Base-by-base conservation (phyloP, 495 filamentous ascomycete species). In the Hypomontagnella monticulosa region DNA sequence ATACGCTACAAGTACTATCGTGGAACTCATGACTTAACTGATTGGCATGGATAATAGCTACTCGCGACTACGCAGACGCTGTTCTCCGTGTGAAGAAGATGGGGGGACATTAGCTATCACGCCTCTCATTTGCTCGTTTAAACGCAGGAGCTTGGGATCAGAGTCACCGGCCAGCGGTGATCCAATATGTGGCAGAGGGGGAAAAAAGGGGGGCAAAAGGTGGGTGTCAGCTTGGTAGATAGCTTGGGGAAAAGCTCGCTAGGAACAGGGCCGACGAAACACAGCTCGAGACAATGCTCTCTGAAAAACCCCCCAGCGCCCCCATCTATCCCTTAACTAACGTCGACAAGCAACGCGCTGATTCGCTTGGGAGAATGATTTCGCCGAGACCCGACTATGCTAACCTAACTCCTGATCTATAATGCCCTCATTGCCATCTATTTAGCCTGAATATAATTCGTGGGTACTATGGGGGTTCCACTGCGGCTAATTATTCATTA, bases 1-100 rank as follows among this genome's bases (percentile, higher is more conserved):
- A 49, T 60, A 61, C 44, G 40, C 34, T 14, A 46, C 38, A 52
- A 52, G 42, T 20, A 59, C 19, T 44, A 23, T 60, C 49, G 19
- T 56, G 50, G 56, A 5, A 52, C 66, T 67, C 51, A 61, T 67
- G 57, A 57, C 51, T 61, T 14, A 51, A 43, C 61, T 65, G 66
- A 69, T 69, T 69, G 66, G 66, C 56, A 47, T 69, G 66, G 66
- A 57, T 69, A 69, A 69, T 69, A 64, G 15, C 51, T 64, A 15
- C 48, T 55, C 61, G 46, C 60, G 43, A 58, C 37, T 12, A 60
- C 18, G 51, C 41, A 37, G 50, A 36, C 37, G 32, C 30, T 32
- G 27, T 57, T 32, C 42, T 36, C 36, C 50, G 38, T 37, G 49
- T 27, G 41, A 46, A 48, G 11, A 50, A 23, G 46, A 56, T 41